Conservation (phyloP, 2,329 filamentous ascomycete species). For the Hortaea werneckii region DNA sequence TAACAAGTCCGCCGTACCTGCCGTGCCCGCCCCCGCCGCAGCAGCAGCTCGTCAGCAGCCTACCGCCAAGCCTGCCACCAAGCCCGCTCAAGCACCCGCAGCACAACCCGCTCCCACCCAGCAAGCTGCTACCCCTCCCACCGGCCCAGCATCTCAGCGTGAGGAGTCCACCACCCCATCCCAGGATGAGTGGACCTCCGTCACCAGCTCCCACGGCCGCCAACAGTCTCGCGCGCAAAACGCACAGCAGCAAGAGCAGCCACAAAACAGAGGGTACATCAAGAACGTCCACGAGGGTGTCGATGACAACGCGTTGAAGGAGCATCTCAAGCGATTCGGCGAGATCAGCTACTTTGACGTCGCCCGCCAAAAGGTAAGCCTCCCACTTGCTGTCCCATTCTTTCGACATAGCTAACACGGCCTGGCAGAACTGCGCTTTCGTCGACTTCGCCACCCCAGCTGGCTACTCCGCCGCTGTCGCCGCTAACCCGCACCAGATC, state of each 20-base stretch:
- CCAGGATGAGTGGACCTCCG: conserved; percentile 81
- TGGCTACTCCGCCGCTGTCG: conserved; percentile 72
- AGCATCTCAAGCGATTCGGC: conserved; percentile 58
- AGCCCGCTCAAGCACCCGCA: conserved; percentile 1
- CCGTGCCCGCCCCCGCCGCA: conserved; percentile 19
- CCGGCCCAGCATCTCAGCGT: conserved; percentile 25
- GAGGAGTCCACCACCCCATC: conserved; percentile 33
- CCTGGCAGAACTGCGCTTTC: conserved; percentile 78
- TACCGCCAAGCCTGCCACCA: conserved; percentile 9
- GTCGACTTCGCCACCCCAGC: conserved; percentile 79
- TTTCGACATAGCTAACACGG: conserved; percentile 2
- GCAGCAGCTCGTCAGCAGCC: conserved; percentile 16
- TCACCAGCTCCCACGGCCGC: conserved; percentile 66
- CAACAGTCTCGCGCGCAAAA: conserved; percentile 55
- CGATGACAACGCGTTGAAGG: conserved; percentile 60
- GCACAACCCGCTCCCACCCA: conserved; percentile 15
- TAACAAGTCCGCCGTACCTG: conserved; percentile 33
- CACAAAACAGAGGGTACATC: conserved; percentile 78
- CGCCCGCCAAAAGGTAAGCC: conserved; percentile 62
- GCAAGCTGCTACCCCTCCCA: conserved; percentile 18
- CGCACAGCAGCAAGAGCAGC: conserved; percentile 55
- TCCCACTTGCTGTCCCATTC: conserved; percentile 1
- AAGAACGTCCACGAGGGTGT: conserved; percentile 93
- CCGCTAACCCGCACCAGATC: conserved; percentile 76
- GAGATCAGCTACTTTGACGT: conserved; percentile 56